Evolutionary conservation across 768 basidiomycete genomes (phyloP), one percentile per base, ranked within the genome.

Genomic region (Tricholoma sp.): DNA sequence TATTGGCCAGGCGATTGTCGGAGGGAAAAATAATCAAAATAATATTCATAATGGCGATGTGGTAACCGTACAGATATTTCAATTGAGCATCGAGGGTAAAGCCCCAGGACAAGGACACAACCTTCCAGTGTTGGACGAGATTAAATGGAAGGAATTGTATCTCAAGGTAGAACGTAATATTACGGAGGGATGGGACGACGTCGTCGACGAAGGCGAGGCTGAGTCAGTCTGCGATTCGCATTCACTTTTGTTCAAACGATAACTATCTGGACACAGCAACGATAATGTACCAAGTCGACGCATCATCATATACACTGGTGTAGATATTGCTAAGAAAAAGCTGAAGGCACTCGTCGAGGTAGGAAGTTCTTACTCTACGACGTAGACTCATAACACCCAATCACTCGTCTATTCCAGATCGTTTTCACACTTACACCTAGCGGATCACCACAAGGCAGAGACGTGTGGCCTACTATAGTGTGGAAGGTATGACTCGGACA

Each of bases 351-450:
- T 50, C 1, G 53, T 54, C 10, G 29, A 54, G n/a, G 57, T 58
- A 50, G 6, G 53, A 8, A 48, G 18, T 34, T 13, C 12, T 4
- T 24, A 41, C 45, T 17, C 13, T 29, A 34, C 45, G 12, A 6
- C 17, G 41, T 13, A 13, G 39, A n/a, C n/a, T 17, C 39, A 41
- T 41, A 18, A 8, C 39, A 17, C 39, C 2, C 17, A 5, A 6
- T 18, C 39, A 41, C 17, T 41, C 39, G 13, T 28, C n/a, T 50
- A n/a, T 17, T 15, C 13, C 36, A 58, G 57, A 54, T 58, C 31
- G 37, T 44, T 32, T 58, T 58, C n/a, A 58, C 57, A 1, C 57
- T 58, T 39, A 58, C 57, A 17, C 57, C 57, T 54, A 28, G 42
- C 24, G 53, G 48, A 20, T 41, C 36, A 17, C 33, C 57, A 31